phyloP scores from a whole-genome alignment of 257 asterid species.

The Solanum paucissectum region DNA sequence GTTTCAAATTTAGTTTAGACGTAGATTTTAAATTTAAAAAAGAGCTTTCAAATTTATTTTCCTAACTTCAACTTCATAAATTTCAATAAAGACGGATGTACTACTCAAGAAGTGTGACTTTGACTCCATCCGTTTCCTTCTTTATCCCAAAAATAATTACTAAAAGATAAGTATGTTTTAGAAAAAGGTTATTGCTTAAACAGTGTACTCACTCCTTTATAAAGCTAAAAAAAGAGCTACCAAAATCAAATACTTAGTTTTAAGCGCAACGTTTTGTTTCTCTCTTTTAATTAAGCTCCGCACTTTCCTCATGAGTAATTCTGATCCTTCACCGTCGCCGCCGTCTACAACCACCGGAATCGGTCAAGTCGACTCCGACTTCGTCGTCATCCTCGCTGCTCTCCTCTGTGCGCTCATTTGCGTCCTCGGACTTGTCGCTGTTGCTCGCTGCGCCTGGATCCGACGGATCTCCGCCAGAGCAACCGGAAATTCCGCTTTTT shows the following conservation, averaged over 20 bases:
- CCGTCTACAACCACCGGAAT: neutral
- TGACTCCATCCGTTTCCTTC: neutral
- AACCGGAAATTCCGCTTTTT: neutral
- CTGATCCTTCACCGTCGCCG: neutral
- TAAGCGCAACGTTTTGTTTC: neutral
- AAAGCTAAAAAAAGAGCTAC: neutral
- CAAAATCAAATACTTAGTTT: neutral
- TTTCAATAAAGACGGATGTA: neutral
- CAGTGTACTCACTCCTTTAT: neutral
- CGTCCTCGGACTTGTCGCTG: neutral
- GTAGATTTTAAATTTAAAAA: no score
- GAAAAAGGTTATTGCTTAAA: neutral
- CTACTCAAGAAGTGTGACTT: neutral
- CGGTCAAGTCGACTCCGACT: neutral
- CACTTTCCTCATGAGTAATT: neutral
- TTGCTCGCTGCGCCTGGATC: neutral
- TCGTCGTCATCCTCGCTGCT: neutral
- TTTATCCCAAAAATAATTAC: neutral
- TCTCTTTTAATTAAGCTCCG: neutral
- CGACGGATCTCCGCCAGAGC: constrained; percentile 6
- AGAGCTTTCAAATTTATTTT: no score
- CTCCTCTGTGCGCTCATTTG: neutral
- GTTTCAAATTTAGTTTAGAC: neutral
- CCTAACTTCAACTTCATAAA: neutral
- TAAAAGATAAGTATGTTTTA: neutral